Conservation (phyloP, 257 asterid species). For the Mitragyna speciosa region DNA sequence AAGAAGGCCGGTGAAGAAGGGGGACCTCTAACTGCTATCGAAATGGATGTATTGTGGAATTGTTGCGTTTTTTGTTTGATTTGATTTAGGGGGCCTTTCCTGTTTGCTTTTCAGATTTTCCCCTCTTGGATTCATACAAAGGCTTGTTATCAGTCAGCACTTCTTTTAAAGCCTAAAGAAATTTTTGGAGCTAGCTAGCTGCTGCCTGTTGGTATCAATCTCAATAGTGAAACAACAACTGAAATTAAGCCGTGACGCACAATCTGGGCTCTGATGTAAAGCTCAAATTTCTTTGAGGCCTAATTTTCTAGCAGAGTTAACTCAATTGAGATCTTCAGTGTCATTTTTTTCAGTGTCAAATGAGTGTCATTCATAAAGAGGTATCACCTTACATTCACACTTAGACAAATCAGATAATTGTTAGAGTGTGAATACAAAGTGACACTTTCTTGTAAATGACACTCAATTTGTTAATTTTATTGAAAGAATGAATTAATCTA, state of each 20-base stretch:
- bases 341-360: too few species aligned
- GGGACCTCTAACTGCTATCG: slow-evolving; percentile 22
- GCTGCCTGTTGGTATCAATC: neutral
- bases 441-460: too few species aligned
- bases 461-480: too few species aligned
- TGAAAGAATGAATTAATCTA: too few species aligned
- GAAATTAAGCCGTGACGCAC: neutral
- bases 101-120: neutral
- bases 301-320: too few species aligned
- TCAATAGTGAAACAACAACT: neutral
- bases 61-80: slow-evolving; percentile 13
- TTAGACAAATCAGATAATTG: too few species aligned
- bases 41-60: slow-evolving; percentile 2
- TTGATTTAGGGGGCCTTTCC: neutral
- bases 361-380: too few species aligned
- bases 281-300: neutral
- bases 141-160: neutral
- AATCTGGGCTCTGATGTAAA: neutral
- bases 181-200: neutral
- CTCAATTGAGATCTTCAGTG: too few species aligned
- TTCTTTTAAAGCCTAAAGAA: slow-evolving; percentile 13
- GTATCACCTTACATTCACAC: too few species aligned
- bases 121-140: neutral
- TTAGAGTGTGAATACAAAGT: too few species aligned
- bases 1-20: neutral